These are phyloP conservation scores for Hericium rajendrae DNA, from an alignment of 768 basidiomycete genomes.

Conservation along the genomic window DNA sequence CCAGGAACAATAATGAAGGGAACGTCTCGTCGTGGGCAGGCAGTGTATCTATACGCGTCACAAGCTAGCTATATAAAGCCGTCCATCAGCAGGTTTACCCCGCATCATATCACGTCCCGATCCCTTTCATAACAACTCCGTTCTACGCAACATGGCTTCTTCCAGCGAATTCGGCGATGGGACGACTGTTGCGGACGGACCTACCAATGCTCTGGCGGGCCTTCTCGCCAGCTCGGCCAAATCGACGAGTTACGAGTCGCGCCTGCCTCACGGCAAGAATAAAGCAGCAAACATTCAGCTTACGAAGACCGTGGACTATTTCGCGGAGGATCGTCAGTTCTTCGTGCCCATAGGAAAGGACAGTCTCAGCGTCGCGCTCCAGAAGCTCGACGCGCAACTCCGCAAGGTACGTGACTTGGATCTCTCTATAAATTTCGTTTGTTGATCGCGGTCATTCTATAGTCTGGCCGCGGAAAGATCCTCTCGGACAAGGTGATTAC, in stretches of 20 bases:
- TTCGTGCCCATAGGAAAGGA: slow-evolving; percentile 58
- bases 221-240: not conserved
- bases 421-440: not conserved
- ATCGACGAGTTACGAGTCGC: not conserved
- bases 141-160: not conserved
- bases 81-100: not conserved
- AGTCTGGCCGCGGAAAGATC: slow-evolving; percentile 50
- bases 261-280: not conserved
- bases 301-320: slow-evolving; percentile 12
- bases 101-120: not conserved
- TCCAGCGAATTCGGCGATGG: not conserved
- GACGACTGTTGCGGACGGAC: not conserved
- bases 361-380: slow-evolving; percentile 60
- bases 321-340: slow-evolving; percentile 52
- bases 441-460: not conserved
- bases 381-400: slow-evolving; percentile 60
- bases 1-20: too few relatives aligned
- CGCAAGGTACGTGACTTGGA: slow-evolving; percentile 29
- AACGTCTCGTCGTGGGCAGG: too few relatives aligned
- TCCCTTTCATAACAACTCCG: not conserved
- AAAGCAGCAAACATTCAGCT: not conserved
- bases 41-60: too few relatives aligned
- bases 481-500: slow-evolving; percentile 50
- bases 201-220: not conserved
- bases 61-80: too few relatives aligned